These are phyloP conservation scores for Penicillium aurantiogriseum DNA, from an alignment of 2,329 filamentous ascomycete genomes.

Conservation along the genomic window DNA sequence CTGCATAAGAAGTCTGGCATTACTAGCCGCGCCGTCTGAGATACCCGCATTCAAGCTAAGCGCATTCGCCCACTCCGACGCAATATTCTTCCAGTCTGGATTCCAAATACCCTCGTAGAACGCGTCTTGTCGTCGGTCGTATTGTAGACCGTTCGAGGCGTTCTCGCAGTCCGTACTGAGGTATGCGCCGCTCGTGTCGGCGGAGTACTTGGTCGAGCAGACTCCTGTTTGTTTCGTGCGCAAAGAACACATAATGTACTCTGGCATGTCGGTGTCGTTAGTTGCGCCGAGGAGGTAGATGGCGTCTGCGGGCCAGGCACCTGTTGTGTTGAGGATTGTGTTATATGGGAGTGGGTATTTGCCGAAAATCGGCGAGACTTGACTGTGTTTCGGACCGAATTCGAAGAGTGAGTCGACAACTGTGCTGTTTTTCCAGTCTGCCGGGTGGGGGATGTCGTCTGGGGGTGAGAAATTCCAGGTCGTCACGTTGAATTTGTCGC, in stretches of 20 bases:
- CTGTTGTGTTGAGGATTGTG: conserved; percentile 60
- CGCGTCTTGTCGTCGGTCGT: conserved; percentile 46
- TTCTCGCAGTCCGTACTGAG: conserved; percentile 65
- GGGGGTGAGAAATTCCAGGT: conserved; percentile 30
- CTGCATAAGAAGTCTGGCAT: conserved; percentile 59
- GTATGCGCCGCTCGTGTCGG: conserved; percentile 57
- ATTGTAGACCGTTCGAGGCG: conserved; percentile 53
- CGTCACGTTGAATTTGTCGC: conserved; percentile 27
- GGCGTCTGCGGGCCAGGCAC: conserved; percentile 47
- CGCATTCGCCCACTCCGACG: conserved; percentile 54
- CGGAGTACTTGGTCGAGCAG: conserved; percentile 62
- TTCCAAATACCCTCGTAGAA: conserved; percentile 36
- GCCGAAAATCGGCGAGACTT: conserved; percentile 56
- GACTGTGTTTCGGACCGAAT: conserved; percentile 57
- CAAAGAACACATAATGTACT: conserved; percentile 68
- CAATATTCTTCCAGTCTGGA: conserved; percentile 57
- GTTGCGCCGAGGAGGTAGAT: conserved; percentile 66
- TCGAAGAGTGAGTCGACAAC: conserved; percentile 68
- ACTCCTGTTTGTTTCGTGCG: conserved; percentile 61
- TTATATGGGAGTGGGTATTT: conserved; percentile 62
- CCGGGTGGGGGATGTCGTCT: conserved; percentile 33
- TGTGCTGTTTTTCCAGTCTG: conserved; percentile 56
- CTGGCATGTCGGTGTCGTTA: conserved; percentile 25
- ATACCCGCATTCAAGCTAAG: conserved; percentile 59
- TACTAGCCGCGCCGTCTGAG: conserved; percentile 57